Evolutionary conservation across 1,284 basidiomycete genomes (phyloP).

Genomic region (Trichosporon ovoides): DNA sequence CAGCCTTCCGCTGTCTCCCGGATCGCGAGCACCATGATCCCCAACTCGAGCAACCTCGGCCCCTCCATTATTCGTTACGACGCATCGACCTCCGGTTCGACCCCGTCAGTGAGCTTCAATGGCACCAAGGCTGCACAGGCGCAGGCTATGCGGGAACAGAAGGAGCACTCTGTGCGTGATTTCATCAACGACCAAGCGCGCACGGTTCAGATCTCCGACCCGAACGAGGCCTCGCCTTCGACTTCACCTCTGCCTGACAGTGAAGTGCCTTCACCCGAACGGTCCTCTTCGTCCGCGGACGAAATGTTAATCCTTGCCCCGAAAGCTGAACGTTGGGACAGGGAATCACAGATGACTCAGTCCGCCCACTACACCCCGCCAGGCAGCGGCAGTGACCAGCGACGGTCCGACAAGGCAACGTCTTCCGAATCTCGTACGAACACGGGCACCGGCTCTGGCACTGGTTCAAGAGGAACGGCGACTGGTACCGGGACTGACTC

Average conservation of each 20-base stretch:
- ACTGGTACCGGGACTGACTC: not conserved
- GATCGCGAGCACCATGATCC: not conserved
- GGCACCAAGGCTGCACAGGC: not conserved
- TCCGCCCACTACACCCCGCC: not conserved
- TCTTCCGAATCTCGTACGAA: not conserved
- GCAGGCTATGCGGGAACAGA: constrained; percentile 10
- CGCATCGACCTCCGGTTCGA: not conserved
- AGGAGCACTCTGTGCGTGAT: constrained; percentile 29
- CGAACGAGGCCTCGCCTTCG: constrained; percentile 37
- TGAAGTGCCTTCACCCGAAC: not conserved
- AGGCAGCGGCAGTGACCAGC: not conserved
- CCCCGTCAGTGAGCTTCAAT: not conserved
- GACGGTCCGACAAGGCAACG: not conserved
- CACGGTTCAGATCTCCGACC: constrained; percentile 34
- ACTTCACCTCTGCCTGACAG: constrained; percentile 13
- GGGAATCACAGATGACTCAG: not conserved
- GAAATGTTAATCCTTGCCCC: not conserved
- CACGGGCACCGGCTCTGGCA: not conserved
- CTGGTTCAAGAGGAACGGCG: not conserved
- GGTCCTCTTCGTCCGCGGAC: not conserved
- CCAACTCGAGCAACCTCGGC: not conserved
- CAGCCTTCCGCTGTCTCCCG: constrained; percentile 8
- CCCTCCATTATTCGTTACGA: not conserved
- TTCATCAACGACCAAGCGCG: constrained; percentile 39
- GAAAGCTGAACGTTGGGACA: not conserved